phyloP scores from a whole-genome alignment of 2,329 filamentous ascomycete genomes.

The Emmonsia crescens region DNA sequence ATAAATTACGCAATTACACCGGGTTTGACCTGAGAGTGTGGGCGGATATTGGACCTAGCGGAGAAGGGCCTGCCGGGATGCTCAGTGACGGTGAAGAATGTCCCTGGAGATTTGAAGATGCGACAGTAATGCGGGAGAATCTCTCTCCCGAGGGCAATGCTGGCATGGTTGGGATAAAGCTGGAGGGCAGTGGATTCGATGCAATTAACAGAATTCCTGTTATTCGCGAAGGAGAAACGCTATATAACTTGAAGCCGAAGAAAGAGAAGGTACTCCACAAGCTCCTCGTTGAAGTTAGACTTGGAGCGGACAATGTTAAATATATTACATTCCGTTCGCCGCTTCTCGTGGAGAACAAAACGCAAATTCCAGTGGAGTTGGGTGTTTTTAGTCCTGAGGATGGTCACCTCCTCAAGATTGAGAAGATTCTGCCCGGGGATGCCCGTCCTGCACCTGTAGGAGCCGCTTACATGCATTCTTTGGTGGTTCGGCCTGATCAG shows the following conservation, averaged over 20 bases:
- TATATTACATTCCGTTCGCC: conserved; percentile 93
- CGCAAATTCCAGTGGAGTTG: conserved; percentile 88
- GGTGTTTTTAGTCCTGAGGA: conserved; percentile 82
- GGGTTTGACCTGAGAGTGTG: conserved; percentile 82
- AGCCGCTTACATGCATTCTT: conserved; percentile 76
- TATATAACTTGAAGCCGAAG: conserved; percentile 82
- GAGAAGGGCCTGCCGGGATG: conserved; percentile 56
- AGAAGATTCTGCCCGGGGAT: conserved; percentile 91
- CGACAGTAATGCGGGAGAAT: conserved; percentile 90
- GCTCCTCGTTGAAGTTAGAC: conserved; percentile 78
- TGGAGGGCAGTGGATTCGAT: conserved; percentile 93
- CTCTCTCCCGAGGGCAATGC: conserved; percentile 72
- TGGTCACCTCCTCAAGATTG: conserved; percentile 88
- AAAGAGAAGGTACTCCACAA: conserved; percentile 78
- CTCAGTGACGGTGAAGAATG: conserved; percentile 81
- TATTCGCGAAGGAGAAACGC: conserved; percentile 83
- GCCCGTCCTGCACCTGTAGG: conserved; percentile 83
- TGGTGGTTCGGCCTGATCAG: conserved; percentile 82
- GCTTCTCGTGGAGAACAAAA: conserved; percentile 86
- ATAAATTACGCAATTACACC: conserved; percentile 88
- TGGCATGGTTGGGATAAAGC: conserved; percentile 66
- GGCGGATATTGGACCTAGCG: conserved; percentile 62
- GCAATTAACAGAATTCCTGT: conserved; percentile 77
- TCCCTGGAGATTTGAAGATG: conserved; percentile 95
- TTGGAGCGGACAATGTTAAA: conserved; percentile 94